Evolutionary conservation across 2,329 filamentous ascomycete genomes (phyloP).

Genomic region (Aaosphaeria pasadenensis): DNA sequence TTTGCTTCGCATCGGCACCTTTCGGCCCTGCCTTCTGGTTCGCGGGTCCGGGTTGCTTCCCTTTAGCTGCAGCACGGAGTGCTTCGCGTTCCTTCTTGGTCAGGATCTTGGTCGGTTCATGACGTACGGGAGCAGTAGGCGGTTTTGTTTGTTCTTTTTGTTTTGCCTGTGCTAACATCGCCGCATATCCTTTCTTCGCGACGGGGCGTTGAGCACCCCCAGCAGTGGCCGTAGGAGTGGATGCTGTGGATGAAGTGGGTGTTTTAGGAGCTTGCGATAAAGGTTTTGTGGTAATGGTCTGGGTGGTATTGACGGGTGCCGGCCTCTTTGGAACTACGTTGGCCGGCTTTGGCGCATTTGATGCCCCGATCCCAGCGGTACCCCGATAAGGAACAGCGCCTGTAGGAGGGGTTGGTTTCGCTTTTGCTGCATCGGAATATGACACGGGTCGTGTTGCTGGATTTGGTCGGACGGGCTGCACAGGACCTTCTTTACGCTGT

Average conservation of each 20-base stretch:
- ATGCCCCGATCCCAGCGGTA: constrained; percentile 25
- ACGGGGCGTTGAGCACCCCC: constrained; percentile 18
- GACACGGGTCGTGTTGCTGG: constrained; percentile 21
- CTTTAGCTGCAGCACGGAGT: constrained; percentile 40
- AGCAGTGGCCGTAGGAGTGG: constrained; percentile 17
- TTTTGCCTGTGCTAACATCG: constrained; percentile 70
- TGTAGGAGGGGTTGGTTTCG: constrained; percentile 15
- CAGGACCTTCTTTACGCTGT: constrained; percentile 28
- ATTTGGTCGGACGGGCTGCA: constrained; percentile 21
- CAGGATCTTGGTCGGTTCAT: constrained; percentile 68
- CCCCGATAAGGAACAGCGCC: constrained; percentile 35
- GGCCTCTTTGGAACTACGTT: constrained; percentile 23
- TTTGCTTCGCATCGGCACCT: constrained; percentile 5
- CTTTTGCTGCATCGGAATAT: constrained; percentile 19
- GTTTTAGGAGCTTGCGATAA: neutral
- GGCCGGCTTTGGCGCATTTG: constrained; percentile 16
- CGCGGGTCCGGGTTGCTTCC: constrained; percentile 25
- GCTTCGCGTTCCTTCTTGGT: constrained; percentile 54
- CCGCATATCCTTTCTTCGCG: constrained; percentile 69
- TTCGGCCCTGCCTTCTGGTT: constrained; percentile 7
- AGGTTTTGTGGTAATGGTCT: constrained; percentile 1
- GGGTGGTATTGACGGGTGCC: constrained; percentile 10
- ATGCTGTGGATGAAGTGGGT: neutral
- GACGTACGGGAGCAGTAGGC: constrained; percentile 67
- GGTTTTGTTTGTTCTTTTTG: constrained; percentile 49